phyloP scores from a whole-genome alignment of 1,284 basidiomycete species.

The Blastosporella zonata region DNA sequence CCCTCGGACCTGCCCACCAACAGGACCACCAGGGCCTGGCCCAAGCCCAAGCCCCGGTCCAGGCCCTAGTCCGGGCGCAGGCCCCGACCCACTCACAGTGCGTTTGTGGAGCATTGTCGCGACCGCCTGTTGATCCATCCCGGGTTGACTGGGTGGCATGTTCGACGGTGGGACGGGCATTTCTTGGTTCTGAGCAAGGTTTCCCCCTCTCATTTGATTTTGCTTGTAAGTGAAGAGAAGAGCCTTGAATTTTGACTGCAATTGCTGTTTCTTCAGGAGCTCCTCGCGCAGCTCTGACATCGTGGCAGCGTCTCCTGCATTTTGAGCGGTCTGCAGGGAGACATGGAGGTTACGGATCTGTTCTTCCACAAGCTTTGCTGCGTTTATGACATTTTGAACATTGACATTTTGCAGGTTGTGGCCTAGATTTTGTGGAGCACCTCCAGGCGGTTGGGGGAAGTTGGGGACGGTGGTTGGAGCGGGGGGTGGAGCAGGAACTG shows the following conservation, averaged over 20 bases:
- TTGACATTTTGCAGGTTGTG: neutral
- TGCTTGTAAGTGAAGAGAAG: neutral
- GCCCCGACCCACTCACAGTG: conserved; percentile 11
- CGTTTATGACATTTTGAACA: neutral
- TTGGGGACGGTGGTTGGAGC: conserved; percentile 4
- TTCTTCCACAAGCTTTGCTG: conserved; percentile 4
- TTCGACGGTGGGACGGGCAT: neutral
- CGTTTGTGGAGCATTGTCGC: conserved; percentile 37
- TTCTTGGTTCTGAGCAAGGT: neutral
- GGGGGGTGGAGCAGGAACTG: conserved; percentile 7
- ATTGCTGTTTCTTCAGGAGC: conserved; percentile 4
- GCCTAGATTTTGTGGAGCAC: neutral
- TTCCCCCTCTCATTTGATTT: conserved; percentile 6
- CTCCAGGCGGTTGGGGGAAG: conserved; percentile 5
- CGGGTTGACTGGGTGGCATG: conserved; percentile 4
- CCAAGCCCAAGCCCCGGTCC: neutral
- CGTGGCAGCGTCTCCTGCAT: conserved; percentile 1
- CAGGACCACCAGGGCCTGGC: neutral
- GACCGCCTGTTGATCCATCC: conserved; percentile 18
- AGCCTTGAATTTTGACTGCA: conserved; percentile 2
- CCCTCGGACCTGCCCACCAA: conserved; percentile 2
- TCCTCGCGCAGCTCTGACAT: conserved; percentile 6
- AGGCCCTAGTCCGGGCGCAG: conserved; percentile 1
- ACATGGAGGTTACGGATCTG: conserved; percentile 1
- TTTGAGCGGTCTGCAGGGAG: conserved; percentile 7